Base-by-base conservation (phyloP, 345 rosid species). In the Hypericum androsaemum region DNA sequence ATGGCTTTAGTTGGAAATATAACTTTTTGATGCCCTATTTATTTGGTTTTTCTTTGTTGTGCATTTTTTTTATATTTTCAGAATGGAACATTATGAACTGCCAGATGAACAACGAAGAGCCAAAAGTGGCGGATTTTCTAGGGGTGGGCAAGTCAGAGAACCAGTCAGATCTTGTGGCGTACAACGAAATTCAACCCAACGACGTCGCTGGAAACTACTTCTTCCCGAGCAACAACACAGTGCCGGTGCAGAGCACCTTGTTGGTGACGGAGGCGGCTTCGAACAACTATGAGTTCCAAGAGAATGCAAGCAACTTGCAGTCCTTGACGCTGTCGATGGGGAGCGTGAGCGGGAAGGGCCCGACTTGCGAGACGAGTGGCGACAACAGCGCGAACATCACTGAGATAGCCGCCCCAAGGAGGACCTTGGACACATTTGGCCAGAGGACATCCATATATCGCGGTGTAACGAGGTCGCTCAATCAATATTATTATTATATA, bases 381-480 rank as follows among this genome's bases (percentile, higher is more conserved):
- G 83, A 77, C 16, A 88, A 68, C 39, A 80, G 71, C 54, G 59
- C 73, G 39, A 75, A 67, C 17, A 71, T 4, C 4, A 22, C 64
- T 2, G 82, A 68, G 15, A 95, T 78, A 60, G 77, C 59, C 8
- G 50, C 94, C 10, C 90, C 97, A 0, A 88, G 95, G 71, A 71
- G 95, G 53, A 85, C 86, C 42, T 58, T 80, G 67, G 98, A 92
- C 58, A 85, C 97, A 10, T 92, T 92, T 62, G 98, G 98, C 12
- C 98, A 92, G 65, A 63, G 98, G 65, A 92, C 98, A 3, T 92
- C 98, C 17, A 92, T 92, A 22, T 92, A 88, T 69, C 94, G 98
- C 38, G 98, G 98, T 7, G 98, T 92, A 39, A 92, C 98, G n/a
- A 88, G 98, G 98, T 84, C 43, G 39, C 54, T 13, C 50, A 3